These are phyloP conservation scores for Syzygium malaccense DNA, from an alignment of 441 rosid species.

Conservation along the genomic window DNA sequence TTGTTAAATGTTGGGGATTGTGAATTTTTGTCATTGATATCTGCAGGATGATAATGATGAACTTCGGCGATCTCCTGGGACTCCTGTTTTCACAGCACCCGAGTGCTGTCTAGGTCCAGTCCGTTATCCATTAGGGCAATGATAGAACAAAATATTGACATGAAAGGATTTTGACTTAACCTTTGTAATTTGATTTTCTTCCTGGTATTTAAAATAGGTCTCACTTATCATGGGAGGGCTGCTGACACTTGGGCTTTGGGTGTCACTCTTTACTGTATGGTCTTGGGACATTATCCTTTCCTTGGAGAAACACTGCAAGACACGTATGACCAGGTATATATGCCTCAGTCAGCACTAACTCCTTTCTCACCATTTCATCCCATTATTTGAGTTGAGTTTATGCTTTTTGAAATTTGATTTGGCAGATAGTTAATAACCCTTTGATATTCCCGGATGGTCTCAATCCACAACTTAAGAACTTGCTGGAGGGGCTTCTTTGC, in stretches of 20 bases:
- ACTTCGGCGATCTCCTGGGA: slow-evolving; percentile 96
- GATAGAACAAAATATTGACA: neutral
- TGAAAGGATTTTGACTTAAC: neutral
- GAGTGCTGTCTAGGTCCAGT: slow-evolving; percentile 86
- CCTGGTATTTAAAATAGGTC: slow-evolving; percentile 35
- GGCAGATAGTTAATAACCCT: slow-evolving; percentile 77
- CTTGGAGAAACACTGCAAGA: slow-evolving; percentile 91
- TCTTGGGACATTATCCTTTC: slow-evolving; percentile 78
- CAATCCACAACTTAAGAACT: slow-evolving; percentile 58
- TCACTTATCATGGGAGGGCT: slow-evolving; percentile 73
- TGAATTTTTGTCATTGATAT: neutral
- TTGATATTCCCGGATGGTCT: slow-evolving; percentile 53
- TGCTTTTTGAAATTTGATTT: neutral
- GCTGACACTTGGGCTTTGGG: slow-evolving; percentile 99
- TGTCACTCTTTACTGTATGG: slow-evolving; percentile 84
- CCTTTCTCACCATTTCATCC: neutral
- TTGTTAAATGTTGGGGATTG: neutral
- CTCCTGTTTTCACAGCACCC: slow-evolving; percentile 99
- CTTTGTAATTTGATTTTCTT: neutral
- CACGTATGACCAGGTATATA: slow-evolving; percentile 76
- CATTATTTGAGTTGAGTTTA: neutral
- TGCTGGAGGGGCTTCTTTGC: slow-evolving; percentile 84
- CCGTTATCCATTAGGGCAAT: neutral
- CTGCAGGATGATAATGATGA: slow-evolving; percentile 86
- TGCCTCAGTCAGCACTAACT: slow-evolving; percentile 1